Conservation (phyloP, 208 protist species). For the Porcisia hertigi region DNA sequence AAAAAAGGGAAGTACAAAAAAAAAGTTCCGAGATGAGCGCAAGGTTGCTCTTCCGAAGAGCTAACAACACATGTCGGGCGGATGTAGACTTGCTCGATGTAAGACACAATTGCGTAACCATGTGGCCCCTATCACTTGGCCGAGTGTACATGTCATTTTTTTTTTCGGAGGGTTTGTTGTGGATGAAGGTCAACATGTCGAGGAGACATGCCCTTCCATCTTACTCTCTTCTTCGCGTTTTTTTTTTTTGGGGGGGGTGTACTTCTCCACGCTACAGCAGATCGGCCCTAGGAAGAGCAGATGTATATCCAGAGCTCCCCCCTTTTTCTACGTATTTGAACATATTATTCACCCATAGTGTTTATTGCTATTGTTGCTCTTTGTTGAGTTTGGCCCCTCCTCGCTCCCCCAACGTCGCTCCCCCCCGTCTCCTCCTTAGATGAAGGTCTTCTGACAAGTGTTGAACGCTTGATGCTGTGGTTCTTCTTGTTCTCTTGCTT, state of each 20-base stretch:
- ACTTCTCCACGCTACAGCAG: no score
- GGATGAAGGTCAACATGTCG: neutral
- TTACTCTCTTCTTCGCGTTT: neutral
- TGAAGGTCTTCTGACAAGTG: no score
- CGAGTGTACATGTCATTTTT: neutral
- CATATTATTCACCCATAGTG: neutral
- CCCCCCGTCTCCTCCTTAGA: neutral
- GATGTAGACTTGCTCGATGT: neutral
- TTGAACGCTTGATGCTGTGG: no score
- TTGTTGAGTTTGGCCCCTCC: neutral
- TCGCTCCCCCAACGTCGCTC: neutral
- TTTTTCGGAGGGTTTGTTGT: neutral
- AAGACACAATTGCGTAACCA: neutral
- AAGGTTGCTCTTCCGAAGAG: neutral
- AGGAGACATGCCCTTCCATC: neutral
- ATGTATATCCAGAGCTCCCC: no score
- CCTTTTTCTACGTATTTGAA: neutral
- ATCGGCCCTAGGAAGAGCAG: no score
- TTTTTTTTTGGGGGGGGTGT: no score
- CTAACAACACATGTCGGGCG: neutral
- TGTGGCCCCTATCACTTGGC: neutral
- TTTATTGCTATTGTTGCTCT: neutral
- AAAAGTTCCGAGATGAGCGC: neutral
- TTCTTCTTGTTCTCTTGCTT: neutral
- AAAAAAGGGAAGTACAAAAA: neutral